phyloP scores from a whole-genome alignment of 2,329 filamentous ascomycete species.

The Aureobasidium uvarum region DNA sequence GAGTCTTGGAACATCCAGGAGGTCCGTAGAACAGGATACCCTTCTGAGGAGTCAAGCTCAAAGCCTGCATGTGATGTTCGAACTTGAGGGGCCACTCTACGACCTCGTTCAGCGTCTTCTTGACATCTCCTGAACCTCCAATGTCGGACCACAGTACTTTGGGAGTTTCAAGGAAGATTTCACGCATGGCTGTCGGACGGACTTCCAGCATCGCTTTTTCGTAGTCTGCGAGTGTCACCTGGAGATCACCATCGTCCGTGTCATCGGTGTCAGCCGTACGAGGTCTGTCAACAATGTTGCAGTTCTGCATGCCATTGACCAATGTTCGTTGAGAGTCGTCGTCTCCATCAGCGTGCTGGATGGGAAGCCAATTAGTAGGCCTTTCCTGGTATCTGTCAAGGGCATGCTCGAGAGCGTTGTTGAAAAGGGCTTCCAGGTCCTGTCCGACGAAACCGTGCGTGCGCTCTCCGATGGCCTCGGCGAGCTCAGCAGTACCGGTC shows the following conservation, averaged over 20 bases:
- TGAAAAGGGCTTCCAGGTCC: conserved; percentile 68
- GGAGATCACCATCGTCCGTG: conserved; percentile 16
- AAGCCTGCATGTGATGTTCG: conserved; percentile 51
- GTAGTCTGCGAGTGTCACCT: conserved; percentile 53
- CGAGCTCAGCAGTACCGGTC: conserved; percentile 51
- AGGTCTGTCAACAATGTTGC: conserved; percentile 3
- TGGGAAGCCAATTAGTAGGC: conserved; percentile 7
- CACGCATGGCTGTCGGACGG: conserved; percentile 82
- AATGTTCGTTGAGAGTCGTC: background rate
- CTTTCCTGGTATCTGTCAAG: conserved; percentile 35
- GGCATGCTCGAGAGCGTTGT: conserved; percentile 50
- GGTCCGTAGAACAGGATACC: conserved; percentile 88
- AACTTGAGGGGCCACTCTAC: conserved; percentile 59
- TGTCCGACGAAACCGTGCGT: conserved; percentile 85
- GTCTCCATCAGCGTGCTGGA: background rate
- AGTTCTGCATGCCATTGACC: conserved; percentile 11
- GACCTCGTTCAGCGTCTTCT: conserved; percentile 58
- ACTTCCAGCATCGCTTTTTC: conserved; percentile 65
- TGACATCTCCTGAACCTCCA: conserved; percentile 76
- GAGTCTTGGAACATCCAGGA: conserved; percentile 91
- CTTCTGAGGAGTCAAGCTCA: conserved; percentile 64
- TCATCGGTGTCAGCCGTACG: background rate
- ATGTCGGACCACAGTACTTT: conserved; percentile 85
- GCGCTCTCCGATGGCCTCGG: conserved; percentile 64
- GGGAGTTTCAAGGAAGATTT: conserved; percentile 83